Evolutionary conservation across 768 basidiomycete species (phyloP).

Genomic region (Melanogaster broomeanus): DNA sequence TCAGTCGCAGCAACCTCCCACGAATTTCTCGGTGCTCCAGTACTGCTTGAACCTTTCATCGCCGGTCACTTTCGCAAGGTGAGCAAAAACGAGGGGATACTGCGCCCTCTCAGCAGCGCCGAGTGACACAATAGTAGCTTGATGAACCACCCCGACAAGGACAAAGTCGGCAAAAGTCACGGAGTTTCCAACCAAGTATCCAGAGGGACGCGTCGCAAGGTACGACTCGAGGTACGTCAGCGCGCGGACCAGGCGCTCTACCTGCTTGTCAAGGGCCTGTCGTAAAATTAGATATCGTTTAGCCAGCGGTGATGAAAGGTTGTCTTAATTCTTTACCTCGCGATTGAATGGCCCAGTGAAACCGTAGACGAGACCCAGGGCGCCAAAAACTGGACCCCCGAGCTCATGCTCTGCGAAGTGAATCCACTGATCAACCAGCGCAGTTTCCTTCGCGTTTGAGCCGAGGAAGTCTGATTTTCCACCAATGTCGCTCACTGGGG

Average conservation of each 20-base stretch:
- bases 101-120: slow-evolving; percentile 11
- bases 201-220: slow-evolving; percentile 11
- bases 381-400: background rate
- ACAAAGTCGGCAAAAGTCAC: slow-evolving; percentile 21
- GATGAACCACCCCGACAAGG: slow-evolving; percentile 1
- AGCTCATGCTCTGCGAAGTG: slow-evolving; percentile 22
- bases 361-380: background rate
- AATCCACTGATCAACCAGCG: slow-evolving; percentile 20
- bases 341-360: slow-evolving; percentile 1
- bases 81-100: slow-evolving; percentile 12
- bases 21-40: slow-evolving; percentile 9
- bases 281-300: too few relatives aligned
- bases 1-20: slow-evolving; percentile 3
- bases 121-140: background rate
- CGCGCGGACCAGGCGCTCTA: slow-evolving; percentile 3
- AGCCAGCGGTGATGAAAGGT: too few relatives aligned
- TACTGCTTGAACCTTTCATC: slow-evolving; percentile 11
- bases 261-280: slow-evolving; percentile 1
- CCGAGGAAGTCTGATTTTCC: slow-evolving; percentile 14
- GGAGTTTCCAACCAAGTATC: slow-evolving; percentile 12
- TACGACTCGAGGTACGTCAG: slow-evolving; percentile 14
- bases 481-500: slow-evolving; percentile 13
- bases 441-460: slow-evolving; percentile 4
- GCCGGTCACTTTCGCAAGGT: slow-evolving; percentile 16
- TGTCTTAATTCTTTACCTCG: slow-evolving; percentile 5